Evolutionary conservation across 306 rosid species (phyloP).

Genomic region (Cicer yamashitae): DNA sequence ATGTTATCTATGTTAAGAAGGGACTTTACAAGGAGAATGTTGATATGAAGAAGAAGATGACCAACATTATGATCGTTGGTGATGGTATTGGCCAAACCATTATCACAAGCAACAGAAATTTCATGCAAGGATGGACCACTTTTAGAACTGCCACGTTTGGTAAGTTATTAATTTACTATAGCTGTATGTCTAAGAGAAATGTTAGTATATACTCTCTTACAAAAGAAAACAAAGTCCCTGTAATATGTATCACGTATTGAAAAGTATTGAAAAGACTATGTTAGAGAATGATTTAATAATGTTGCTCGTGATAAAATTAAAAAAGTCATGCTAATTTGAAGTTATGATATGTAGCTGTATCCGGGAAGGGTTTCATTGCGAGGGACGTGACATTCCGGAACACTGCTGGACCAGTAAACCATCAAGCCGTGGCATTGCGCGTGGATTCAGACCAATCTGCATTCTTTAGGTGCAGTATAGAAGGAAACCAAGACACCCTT

Average conservation of each 20-base stretch:
- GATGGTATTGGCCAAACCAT: conserved; percentile 88
- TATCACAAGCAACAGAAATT: conserved; percentile 69
- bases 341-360: conserved; percentile 57
- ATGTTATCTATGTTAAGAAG: conserved; percentile 70
- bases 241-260: background rate
- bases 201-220: background rate
- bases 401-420: conserved; percentile 75
- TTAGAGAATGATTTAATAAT: background rate
- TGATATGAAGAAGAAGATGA: conserved; percentile 83
- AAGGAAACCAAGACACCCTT: conserved; percentile 88
- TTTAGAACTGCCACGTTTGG: conserved; percentile 94
- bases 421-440: conserved; percentile 81
- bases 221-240: background rate
- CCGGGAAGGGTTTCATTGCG: conserved; percentile 82
- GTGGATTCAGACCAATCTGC: conserved; percentile 92
- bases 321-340: background rate
- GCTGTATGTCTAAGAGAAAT: too few relatives aligned
- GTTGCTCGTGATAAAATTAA: too few relatives aligned
- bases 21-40: conserved; percentile 82
- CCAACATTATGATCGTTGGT: conserved; percentile 80
- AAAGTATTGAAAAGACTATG: background rate
- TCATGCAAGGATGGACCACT: conserved; percentile 98
- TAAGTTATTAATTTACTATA: conserved; percentile 34
- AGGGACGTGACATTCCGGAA: conserved; percentile 76
- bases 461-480: conserved; percentile 78